These are phyloP conservation scores for Aspergillus tanneri DNA, from an alignment of 2,329 filamentous ascomycete species.

Conservation along the genomic window DNA sequence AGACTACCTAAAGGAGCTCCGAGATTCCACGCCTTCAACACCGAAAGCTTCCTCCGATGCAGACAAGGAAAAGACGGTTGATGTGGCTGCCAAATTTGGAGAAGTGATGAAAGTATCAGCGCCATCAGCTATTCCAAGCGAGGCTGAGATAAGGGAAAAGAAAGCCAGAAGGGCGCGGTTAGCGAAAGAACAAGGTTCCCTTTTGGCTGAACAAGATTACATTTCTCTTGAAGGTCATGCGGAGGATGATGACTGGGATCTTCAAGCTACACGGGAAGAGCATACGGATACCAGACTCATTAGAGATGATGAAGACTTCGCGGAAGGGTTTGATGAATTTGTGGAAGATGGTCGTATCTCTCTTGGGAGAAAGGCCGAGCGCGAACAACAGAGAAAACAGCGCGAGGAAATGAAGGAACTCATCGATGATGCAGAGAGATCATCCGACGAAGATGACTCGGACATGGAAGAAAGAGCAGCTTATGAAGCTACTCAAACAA, in stretches of 20 bases:
- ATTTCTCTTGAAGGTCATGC: constrained; percentile 42
- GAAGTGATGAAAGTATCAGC: constrained; percentile 36
- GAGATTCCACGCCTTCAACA: constrained; percentile 79
- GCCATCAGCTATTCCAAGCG: constrained; percentile 65
- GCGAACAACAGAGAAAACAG: constrained; percentile 63
- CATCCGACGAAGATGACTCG: constrained; percentile 63
- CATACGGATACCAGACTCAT: constrained; percentile 72
- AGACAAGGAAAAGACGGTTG: constrained; percentile 54
- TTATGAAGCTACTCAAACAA: constrained; percentile 83
- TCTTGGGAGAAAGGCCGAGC: constrained; percentile 75
- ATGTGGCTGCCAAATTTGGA: constrained; percentile 51
- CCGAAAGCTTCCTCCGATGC: constrained; percentile 55
- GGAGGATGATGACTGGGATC: constrained; percentile 47
- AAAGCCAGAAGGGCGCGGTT: constrained; percentile 83
- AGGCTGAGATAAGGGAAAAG: constrained; percentile 83
- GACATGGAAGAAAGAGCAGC: constrained; percentile 67
- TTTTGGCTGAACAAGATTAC: constrained; percentile 62
- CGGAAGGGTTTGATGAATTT: constrained; percentile 90
- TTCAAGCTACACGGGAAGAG: constrained; percentile 58
- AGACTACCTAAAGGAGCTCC: constrained; percentile 81
- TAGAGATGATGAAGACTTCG: constrained; percentile 84
- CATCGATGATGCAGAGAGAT: constrained; percentile 74
- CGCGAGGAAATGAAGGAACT: constrained; percentile 78
- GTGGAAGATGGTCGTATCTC: constrained; percentile 80
- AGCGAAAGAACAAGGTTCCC: constrained; percentile 60